phyloP scores from a whole-genome alignment of 176 grass and related monocot species.

The Canna indica region DNA sequence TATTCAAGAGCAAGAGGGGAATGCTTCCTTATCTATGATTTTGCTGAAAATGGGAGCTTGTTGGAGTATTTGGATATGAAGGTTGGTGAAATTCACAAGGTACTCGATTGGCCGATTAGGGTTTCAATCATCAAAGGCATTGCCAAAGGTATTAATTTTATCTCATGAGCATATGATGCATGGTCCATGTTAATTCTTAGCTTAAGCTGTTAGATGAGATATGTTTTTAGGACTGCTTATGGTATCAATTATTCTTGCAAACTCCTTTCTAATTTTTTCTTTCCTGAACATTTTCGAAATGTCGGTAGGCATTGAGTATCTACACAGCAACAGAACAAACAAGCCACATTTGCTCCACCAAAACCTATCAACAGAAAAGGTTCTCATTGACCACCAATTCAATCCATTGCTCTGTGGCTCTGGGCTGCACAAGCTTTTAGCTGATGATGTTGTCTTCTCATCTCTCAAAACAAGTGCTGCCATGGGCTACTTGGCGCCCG shows the following conservation, averaged over 20 bases:
- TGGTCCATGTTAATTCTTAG: no score
- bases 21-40: constrained; percentile 90
- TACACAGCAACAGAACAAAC: constrained; percentile 48
- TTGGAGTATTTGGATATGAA: constrained; percentile 54
- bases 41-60: constrained; percentile 69
- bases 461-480: constrained; percentile 83
- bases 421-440: constrained; percentile 73
- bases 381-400: constrained; percentile 66
- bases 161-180: no score
- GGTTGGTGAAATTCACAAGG: neutral
- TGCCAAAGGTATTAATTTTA: constrained; percentile 64
- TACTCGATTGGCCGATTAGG: constrained; percentile 69
- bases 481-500: constrained; percentile 94
- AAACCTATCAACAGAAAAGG: constrained; percentile 60
- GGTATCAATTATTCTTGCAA: no score
- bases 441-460: constrained; percentile 75
- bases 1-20: constrained; percentile 74
- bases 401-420: constrained; percentile 61
- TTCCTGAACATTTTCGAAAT: no score
- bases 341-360: constrained; percentile 80
- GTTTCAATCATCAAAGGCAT: constrained; percentile 83
- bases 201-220: no score
- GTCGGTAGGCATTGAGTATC: constrained; percentile 59
- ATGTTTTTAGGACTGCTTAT: no score
- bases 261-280: no score